Percentiles rank a stretch among this genome's conserved stretches.
Conservation (phyloP, 352 stramenopile species). For the Thalassiosira mediterranea region DNA sequence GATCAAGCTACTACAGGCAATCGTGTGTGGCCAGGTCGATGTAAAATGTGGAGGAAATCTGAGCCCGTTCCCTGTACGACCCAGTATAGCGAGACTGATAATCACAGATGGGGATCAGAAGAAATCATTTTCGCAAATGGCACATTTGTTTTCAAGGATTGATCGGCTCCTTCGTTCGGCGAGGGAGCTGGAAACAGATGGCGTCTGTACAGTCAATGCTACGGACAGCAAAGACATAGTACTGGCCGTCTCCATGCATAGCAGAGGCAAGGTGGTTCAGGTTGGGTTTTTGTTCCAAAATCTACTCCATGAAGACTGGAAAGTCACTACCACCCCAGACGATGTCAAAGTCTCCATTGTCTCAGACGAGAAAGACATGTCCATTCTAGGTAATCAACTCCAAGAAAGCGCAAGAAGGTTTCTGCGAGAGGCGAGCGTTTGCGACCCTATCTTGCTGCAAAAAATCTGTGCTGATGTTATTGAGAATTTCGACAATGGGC, state of each 20-base stretch:
- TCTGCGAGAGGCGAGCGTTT: background rate
- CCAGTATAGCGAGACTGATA: constrained; percentile 27
- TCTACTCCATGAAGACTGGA: constrained; percentile 26
- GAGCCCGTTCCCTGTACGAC: constrained; percentile 27
- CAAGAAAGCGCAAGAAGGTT: constrained; percentile 8
- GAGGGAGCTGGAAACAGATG: constrained; percentile 31
- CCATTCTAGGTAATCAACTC: constrained; percentile 8
- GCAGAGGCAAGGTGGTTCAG: constrained; percentile 17
- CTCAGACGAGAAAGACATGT: constrained; percentile 8
- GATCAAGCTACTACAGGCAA: constrained; percentile 38
- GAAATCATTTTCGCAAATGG: constrained; percentile 17
- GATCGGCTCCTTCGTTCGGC: constrained; percentile 31
- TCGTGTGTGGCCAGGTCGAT: constrained; percentile 30
- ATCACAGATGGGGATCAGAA: background rate
- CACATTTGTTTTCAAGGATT: constrained; percentile 38
- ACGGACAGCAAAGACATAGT: constrained; percentile 7
- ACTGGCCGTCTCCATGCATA: constrained; percentile 16
- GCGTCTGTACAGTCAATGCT: constrained; percentile 15
- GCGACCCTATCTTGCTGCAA: background rate
- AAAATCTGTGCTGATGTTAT: background rate
- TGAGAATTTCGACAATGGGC: no score
- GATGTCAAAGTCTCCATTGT: constrained; percentile 39
- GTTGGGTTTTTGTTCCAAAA: constrained; percentile 35
- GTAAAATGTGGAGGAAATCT: background rate
- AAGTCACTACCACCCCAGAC: constrained; percentile 34